Evolutionary conservation across 108 stramenopile species (phyloP), one percentile per base, ranked within the genome.

Genomic region (Phaeodactylum tricornutum): DNA sequence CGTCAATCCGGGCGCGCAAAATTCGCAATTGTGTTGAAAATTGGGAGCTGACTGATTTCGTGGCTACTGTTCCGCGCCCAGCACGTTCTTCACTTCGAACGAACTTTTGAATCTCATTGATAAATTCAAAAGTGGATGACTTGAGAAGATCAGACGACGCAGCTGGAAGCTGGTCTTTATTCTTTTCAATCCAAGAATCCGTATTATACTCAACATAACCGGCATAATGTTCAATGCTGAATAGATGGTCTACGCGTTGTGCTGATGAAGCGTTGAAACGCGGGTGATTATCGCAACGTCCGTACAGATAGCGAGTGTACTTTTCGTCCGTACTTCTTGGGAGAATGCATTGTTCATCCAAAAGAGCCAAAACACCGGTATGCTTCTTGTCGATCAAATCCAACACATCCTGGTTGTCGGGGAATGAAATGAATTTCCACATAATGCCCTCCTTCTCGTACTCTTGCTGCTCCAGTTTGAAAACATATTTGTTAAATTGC

Each of bases 401-500:
- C 30, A 99, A 77, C 22, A 96, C 94, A 25, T 93, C 83, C 48
- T 95, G 95, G 62, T 99, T 99, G 64, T 97, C 96, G 25, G 91
- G 84, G 57, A 97, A 99, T 7, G 82, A 56, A 43, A 99, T 96
- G 57, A 84, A 84, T 48, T 79, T 79, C 83, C 85, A 92, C 44
- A 74, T 67, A 64, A 92, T 82, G 23, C 92, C 96, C 69, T 98
- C 96, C 41, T 72, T 81, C 53, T 84, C 79, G 59, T 99, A 99
- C 57, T 91, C 91, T 57, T 88, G 68, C 61, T 99, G 96, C 61
- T 99, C 98, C 20, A 77, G 51, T 24, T 93, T 94, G 72, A 99
- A 97, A 1, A 97, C 95, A 49, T 85, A 94, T 60, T 92, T 79
- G 57, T 99, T 99, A 78, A 99, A 99, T 56, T 96, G 96, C 64